Base-by-base conservation (phyloP, 2,329 filamentous ascomycete species). In the Diaporthe sp. region DNA sequence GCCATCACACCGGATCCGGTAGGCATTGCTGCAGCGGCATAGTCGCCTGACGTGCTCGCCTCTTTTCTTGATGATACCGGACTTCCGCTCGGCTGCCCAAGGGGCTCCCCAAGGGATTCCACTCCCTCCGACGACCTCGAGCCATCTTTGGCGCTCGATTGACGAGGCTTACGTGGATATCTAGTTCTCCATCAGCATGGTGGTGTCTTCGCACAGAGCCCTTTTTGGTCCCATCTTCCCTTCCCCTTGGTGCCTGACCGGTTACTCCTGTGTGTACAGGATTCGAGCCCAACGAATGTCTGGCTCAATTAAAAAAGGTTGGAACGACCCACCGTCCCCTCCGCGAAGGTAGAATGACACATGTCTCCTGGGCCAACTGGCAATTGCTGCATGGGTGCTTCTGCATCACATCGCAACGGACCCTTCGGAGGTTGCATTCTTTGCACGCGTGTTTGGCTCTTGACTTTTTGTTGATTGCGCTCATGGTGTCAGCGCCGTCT, bases 361-460 rank as follows among this genome's bases (percentile, higher is more conserved):
- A 78, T 22, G 59, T 71, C n/a, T 70, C 58, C 35, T 73, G 72
- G n/a, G 70, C 53, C 13, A n/a, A 59, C 58, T 75, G 51, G 61
- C 77, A 78, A 37, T 78, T 78, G 47, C 71, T 76, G 59, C 77
- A 78, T 9, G 77, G 77, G n/a, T 70, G 72, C 55, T 73, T 73
- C 47, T 77, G 71, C 25, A 76, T 77, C 59, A 78, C 77, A 59
- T 78, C 73, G 63, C 77, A 78, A 39, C 76, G 76, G 6, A 78
- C 73, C 25, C 77, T 68, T 6, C 76, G 75, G n/a, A 75, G 73
- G 71, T 78, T 77, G 74, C 77, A 78, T 30, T 76, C 75, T n/a
- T 44, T 73, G 47, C 77, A 78, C n/a, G 77, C 77, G 22, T 78
- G 77, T 39, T 78, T 78, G 27, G 77, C 77, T 42, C 77, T 77